Base-by-base conservation (phyloP, 2,329 filamentous ascomycete genomes). In the Aureobasidium melanogenum region DNA sequence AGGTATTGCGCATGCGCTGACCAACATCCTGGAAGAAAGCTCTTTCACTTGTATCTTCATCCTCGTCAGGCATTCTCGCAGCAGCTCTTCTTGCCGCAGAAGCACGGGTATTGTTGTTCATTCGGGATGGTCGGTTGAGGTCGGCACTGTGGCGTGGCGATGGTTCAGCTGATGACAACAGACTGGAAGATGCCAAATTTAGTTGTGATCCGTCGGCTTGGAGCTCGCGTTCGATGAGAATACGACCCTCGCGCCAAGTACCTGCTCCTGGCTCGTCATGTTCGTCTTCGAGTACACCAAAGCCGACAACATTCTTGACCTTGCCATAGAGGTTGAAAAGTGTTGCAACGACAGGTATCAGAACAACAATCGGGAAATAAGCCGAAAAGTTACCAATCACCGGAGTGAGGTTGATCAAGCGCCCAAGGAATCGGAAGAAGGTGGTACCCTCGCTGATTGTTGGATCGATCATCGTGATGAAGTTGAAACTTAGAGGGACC, bases 401-500 rank as follows among this genome's bases (percentile, higher is more conserved):
- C 0, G 87, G 84, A 0, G 91, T 97, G 17, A 97, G 80, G 69
- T 93, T 85, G 73, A 99, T 91, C 12, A 91, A 82, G 46, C 84
- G 77, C 7, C 94, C 94, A 0, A 99, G 82, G 69, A 99, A 96
- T 44, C 83, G 74, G 76, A 93, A 96, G 74, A 97, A 99, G 0
- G 86, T 85, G 0, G 92, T 97, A 67, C 86, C 82, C 62, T 81
- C 76, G 70, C 91, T 93, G 44, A 96, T 84, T 14, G 80, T 79
- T 8, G 79, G 80, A 0, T 89, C 88, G 24, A 97, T 76, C 71
- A 97, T 93, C 0, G 93, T 97, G 72, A 96, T 82, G 71, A 97
- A 99, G 75, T 99, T 99, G 82, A 96, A 99, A 4, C 89, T 87
- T 9, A 99, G 81, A 0, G 94, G 94, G 0, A 99, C 90, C 1